Base-by-base conservation (phyloP, 2,329 filamentous ascomycete genomes). In the Arthrobotrys sphaeroides region DNA sequence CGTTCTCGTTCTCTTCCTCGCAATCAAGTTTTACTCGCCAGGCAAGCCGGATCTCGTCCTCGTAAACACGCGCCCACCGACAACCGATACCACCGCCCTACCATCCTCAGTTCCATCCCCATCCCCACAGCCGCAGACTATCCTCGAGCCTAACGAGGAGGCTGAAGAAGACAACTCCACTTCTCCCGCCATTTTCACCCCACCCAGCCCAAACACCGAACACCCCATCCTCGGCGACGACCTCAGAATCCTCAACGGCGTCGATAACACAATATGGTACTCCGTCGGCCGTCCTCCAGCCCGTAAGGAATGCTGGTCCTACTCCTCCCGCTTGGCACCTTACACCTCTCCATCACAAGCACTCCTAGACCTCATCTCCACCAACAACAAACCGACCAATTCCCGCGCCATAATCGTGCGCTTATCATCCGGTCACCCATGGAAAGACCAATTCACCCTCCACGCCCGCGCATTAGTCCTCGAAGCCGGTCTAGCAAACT, bases 261-360 rank as follows among this genome's bases (percentile, higher is more conserved):
- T 38, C 9, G n/a, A 69, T 20, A 59, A 57, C 5, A 69, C 72
- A 28, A 13, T 31, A 5, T 75, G 72, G 72, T 49, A 69, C 18
- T 75, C 72, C 9, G 72, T 69, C 22, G 49, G 64, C 18, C 64
- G 64, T 12, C 55, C 24, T 7, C 72, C 72, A 2, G 55, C 20
- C 5, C 45, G 55, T 0, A 59, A 47, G 1, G 64, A 62, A 16
- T 75, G 51, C 10, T 55, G 51, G 51, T 38, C 28, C 5, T 55
- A 55, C 6, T n/a, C 16, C 3, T 10, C 22, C 31, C 51, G 51
- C 0, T 55, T 55, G 10, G 7, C 26, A 9, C 28, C 28, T 5
- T 55, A 55, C 7, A 6, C n/a, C 6, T 38, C 51, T 5, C 31
- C 31, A 38, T 38, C 31, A n/a, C 36, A 10, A 7, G 36, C 10